Conservation (phyloP, 768 basidiomycete species). For the Leccinum barrowsii region DNA sequence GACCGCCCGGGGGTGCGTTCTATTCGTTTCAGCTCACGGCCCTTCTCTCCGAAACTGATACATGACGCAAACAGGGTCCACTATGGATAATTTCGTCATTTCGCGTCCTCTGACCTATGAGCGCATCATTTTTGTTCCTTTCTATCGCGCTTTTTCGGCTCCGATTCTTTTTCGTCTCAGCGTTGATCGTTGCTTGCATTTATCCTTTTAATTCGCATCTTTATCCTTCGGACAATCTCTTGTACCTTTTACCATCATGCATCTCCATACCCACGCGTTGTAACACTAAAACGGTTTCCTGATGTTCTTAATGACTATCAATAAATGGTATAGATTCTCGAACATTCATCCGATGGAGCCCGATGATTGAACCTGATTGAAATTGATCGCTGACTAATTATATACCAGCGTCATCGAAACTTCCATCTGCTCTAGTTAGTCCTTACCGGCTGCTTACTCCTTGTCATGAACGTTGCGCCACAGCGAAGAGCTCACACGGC, state of each 20-base stretch:
- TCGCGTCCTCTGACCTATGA: background rate
- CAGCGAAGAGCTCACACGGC: slow-evolving; percentile 36
- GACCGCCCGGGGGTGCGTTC: slow-evolving; percentile 65
- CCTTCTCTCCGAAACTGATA: slow-evolving; percentile 7
- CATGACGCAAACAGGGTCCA: slow-evolving; percentile 32
- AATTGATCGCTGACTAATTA: slow-evolving; percentile 18
- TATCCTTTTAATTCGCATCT: slow-evolving; percentile 21
- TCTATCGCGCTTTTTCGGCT: slow-evolving; percentile 1
- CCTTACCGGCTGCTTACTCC: too few relatives aligned
- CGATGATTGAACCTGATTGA: background rate
- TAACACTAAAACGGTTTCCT: slow-evolving; percentile 20
- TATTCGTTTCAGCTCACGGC: background rate
- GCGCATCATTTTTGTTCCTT: slow-evolving; percentile 10
- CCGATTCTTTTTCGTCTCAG: slow-evolving; percentile 4
- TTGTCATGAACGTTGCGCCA: slow-evolving; percentile 21
- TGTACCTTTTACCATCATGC: slow-evolving; percentile 24
- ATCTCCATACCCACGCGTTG: slow-evolving; percentile 23
- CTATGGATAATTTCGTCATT: slow-evolving; percentile 35
- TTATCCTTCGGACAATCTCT: slow-evolving; percentile 20
- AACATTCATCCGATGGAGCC: background rate
- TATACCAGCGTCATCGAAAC: too few relatives aligned
- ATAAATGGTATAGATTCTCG: slow-evolving; percentile 13
- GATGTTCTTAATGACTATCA: slow-evolving; percentile 17
- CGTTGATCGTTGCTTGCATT: slow-evolving; percentile 31
- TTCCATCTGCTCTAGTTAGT: background rate